Percentiles rank a stretch among this genome's conserved stretches.
phyloP scores from a whole-genome alignment of 805 yeast genomes.

The Yamadazyma nakazawae region DNA sequence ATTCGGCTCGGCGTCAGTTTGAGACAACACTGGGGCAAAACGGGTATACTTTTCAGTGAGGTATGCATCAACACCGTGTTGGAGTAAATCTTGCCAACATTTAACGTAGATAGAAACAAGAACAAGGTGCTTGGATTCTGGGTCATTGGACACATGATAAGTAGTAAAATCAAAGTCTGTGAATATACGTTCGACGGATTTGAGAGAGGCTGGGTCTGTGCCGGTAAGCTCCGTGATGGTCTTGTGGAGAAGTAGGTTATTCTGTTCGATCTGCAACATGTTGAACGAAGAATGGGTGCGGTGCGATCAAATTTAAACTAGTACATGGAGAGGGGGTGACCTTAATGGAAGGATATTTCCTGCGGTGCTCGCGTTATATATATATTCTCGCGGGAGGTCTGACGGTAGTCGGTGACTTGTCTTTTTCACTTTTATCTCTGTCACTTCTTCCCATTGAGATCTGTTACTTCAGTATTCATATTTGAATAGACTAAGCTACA shows the following conservation, averaged over 20 bases:
- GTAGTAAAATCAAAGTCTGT: conserved; percentile 96
- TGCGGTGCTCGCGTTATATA: too few species aligned
- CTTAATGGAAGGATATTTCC: too few species aligned
- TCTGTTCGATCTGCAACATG: conserved; percentile 85
- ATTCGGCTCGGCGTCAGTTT: conserved; percentile 58
- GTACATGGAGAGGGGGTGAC: too few species aligned
- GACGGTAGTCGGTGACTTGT: too few species aligned
- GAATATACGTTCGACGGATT: conserved; percentile 75
- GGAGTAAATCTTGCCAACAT: conserved; percentile 70
- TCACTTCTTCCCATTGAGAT: too few species aligned
- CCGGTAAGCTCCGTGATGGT: conserved; percentile 70
- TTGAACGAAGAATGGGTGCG: neutral
- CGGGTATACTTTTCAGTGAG: conserved; percentile 50
- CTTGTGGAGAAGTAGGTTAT: conserved; percentile 77
- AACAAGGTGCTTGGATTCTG: conserved; percentile 63
- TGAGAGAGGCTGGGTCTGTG: conserved; percentile 39
- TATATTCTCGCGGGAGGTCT: too few species aligned
- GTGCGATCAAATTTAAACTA: neutral
- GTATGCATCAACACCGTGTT: conserved; percentile 60
- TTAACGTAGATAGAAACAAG: conserved; percentile 69
- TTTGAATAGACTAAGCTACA: too few species aligned
- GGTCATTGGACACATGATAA: conserved; percentile 82
- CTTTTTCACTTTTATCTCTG: too few species aligned
- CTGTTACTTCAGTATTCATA: too few species aligned
- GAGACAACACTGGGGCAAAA: conserved; percentile 29